Evolutionary conservation across 1,139 yeast species (phyloP).

Genomic region (Geotrichum candidum): DNA sequence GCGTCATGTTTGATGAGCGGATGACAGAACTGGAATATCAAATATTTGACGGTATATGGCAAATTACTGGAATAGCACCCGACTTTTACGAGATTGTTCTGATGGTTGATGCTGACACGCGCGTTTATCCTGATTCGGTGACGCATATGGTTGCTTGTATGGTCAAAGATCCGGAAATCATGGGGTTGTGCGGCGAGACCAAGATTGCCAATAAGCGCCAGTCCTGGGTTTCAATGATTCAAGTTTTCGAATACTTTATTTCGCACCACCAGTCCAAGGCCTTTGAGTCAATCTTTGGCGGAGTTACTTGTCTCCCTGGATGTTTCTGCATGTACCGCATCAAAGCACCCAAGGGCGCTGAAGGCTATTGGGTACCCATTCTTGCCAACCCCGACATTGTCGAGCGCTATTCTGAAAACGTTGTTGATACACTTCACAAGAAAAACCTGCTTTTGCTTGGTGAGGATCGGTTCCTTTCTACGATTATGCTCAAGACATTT

Average conservation of each 20-base stretch:
- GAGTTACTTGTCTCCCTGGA: conserved; percentile 37
- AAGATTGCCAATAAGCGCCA: conserved; percentile 31
- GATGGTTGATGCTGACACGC: conserved; percentile 38
- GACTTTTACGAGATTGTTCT: conserved; percentile 31
- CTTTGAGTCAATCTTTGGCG: conserved; percentile 35
- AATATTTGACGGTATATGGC: conserved; percentile 31
- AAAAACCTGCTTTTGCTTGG: conserved; percentile 34
- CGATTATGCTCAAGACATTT: conserved; percentile 33
- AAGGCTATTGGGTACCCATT: conserved; percentile 69
- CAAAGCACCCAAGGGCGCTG: conserved; percentile 47
- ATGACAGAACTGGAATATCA: conserved; percentile 35
- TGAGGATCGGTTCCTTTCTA: conserved; percentile 35
- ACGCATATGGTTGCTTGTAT: conserved; percentile 31
- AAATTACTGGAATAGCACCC: conserved; percentile 32
- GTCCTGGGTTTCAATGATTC: conserved; percentile 35
- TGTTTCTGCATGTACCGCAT: conserved; percentile 36
- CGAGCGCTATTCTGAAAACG: conserved; percentile 31
- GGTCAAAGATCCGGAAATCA: conserved; percentile 30
- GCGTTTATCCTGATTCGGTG: conserved; percentile 31
- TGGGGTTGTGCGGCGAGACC: conserved; percentile 37
- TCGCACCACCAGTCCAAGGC: conserved; percentile 36
- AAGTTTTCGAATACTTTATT: conserved; percentile 36
- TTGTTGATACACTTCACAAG: conserved; percentile 33
- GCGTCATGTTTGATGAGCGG: conserved; percentile 35
- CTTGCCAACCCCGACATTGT: conserved; percentile 34